These are phyloP conservation scores for Cenococcum geophilum DNA, from an alignment of 495 filamentous ascomycete species.

Conservation along the genomic window DNA sequence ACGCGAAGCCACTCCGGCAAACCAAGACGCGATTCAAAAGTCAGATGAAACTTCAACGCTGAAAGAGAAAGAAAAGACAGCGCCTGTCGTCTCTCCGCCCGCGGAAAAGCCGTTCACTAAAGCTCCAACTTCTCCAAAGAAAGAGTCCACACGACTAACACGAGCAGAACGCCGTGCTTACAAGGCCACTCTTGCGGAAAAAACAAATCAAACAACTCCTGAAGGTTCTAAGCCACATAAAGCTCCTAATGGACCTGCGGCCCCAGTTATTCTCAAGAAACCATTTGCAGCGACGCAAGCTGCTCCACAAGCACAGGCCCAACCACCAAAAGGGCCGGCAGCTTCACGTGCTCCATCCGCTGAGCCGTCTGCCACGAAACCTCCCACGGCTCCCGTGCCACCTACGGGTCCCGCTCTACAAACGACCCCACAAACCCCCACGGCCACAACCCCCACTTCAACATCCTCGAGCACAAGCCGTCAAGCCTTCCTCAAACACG, in stretches of 20 bases:
- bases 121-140: constrained; percentile 25
- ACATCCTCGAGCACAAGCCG: constrained; percentile 31
- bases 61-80: constrained; percentile 21
- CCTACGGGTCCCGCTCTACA: constrained; percentile 35
- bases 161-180: constrained; percentile 30
- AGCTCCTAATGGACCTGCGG: constrained; percentile 7
- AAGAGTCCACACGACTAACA: constrained; percentile 22
- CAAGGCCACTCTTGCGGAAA: constrained; percentile 27
- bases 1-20: constrained; percentile 31
- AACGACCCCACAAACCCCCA: constrained; percentile 39
- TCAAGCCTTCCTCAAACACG: constrained; percentile 87
- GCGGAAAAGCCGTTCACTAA: constrained; percentile 2
- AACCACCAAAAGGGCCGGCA: constrained; percentile 27
- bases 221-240: constrained; percentile 25
- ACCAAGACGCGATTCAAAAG: constrained; percentile 18
- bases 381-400: constrained; percentile 27
- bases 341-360: constrained; percentile 25
- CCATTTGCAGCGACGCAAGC: constrained; percentile 16
- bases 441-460: constrained; percentile 19
- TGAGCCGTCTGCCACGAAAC: constrained; percentile 30
- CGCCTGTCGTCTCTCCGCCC: constrained; percentile 8
- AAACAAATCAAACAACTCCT: constrained; percentile 17
- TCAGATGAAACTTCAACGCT: constrained; percentile 29
- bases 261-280: constrained; percentile 29
- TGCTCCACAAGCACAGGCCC: constrained; percentile 8